Evolutionary conservation across 108 stramenopile species (phyloP), one percentile per base, ranked within the genome.

Genomic region (Aurantiochytrium sp.): DNA sequence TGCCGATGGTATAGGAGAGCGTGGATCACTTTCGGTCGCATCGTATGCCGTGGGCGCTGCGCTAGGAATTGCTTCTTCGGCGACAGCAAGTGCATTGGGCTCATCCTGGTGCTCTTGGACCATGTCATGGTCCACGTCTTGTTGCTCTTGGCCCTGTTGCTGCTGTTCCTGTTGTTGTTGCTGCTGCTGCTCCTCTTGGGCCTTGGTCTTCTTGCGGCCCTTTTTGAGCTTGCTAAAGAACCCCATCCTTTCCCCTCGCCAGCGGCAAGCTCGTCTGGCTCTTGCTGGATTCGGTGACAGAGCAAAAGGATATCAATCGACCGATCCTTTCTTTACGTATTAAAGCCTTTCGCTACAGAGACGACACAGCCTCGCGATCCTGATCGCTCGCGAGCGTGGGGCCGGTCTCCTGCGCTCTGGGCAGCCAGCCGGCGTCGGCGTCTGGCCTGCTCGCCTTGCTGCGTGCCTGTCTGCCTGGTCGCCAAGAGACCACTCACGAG

Each of bases 211-310:
- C 76, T 83, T 83, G 76, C 76, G 49, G 51, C 51, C 51, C 76
- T 2, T 83, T 45, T 83, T 83, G 76, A 83, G 76, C 51, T 83
- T 83, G 76, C 76, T 83, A 23, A 83, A 83, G 51, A 83, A 83
- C n/a, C 76, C 76, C 76, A 83, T 83, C 14, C 14, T 57, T 57
- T 16, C 3, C 55, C 35, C 35, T 35, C 35, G 35, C 35, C 35
- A 35, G 35, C 35, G 35, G 35, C 35, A 35, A 35, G 35, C 35
- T 35, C 35, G 35, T 35, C 35, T 35, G 35, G 35, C 35, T 35
- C 35, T 35, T 35, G 35, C 35, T 35, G 35, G 35, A 35, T 35
- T 35, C 35, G 35, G 35, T 35, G 35, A 35, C 35, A 35, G 2
- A 35, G 35, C 35, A 35, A 35, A 35, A 35, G 35, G 35, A 35